Evolutionary conservation across 495 filamentous ascomycete genomes (phyloP).

Genomic region (Talaromyces ruber): DNA sequence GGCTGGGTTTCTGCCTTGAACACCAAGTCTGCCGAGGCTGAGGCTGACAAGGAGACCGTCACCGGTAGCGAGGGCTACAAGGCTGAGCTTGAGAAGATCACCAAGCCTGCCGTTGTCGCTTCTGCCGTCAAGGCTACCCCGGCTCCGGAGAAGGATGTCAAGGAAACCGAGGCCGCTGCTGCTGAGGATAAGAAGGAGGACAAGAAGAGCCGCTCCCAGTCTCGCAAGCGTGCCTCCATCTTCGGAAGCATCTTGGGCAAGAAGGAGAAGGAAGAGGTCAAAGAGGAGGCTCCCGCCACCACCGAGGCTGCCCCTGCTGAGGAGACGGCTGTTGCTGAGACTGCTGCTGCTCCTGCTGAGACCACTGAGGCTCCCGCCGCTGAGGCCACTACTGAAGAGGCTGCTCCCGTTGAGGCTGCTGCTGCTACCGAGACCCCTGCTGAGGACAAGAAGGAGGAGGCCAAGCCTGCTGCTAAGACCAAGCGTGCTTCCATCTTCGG

Average conservation of each 20-base stretch:
- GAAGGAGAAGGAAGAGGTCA: conserved; percentile 46
- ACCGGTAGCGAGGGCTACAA: conserved; percentile 70
- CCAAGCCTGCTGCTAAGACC: conserved; percentile 29
- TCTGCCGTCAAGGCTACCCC: conserved; percentile 36
- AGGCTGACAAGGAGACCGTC: conserved; percentile 60
- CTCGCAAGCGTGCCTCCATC: conserved; percentile 78
- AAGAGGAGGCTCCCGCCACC: conserved; percentile 31
- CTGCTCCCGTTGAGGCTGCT: conserved; percentile 13
- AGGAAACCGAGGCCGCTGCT: conserved; percentile 33
- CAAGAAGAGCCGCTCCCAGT: conserved; percentile 66
- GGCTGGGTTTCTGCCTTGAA: conserved; percentile 78
- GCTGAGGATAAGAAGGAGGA: conserved; percentile 38
- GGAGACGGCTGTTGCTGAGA: conserved; percentile 18
- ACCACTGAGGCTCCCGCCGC: conserved; percentile 18
- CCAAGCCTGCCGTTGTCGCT: conserved; percentile 42
- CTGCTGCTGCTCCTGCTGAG: conserved; percentile 19
- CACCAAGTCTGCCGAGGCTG: conserved; percentile 68
- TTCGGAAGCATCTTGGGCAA: conserved; percentile 71
- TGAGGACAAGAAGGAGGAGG: conserved; percentile 30
- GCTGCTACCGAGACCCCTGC: conserved; percentile 11
- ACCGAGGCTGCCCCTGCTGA: conserved; percentile 19
- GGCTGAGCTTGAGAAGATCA: conserved; percentile 61
- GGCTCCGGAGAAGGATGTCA: conserved; percentile 40
- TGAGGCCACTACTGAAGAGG: conserved; percentile 20
- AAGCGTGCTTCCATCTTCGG: conserved; percentile 47